Conservation (phyloP, 1,284 basidiomycete species). For the Papiliotrema fonsecae region DNA sequence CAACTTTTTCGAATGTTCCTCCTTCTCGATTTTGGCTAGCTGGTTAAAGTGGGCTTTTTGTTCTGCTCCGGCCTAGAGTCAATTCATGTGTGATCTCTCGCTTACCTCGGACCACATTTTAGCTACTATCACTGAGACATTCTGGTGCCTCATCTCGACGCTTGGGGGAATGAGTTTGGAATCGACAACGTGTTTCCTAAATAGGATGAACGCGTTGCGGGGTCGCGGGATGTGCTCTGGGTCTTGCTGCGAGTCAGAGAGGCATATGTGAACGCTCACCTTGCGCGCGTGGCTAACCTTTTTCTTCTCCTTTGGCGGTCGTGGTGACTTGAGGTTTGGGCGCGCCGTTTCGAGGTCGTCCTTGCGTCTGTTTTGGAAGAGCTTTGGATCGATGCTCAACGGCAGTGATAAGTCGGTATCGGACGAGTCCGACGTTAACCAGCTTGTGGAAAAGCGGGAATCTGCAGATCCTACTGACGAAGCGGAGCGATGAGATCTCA, state of each 20-base stretch:
- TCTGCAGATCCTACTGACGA: conserved; percentile 15
- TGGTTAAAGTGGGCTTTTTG: conserved; percentile 60
- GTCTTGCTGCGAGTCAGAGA: conserved; percentile 39
- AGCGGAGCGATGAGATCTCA: conserved; percentile 17
- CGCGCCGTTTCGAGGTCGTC: background rate
- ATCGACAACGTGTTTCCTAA: conserved; percentile 80
- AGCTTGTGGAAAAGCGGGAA: too few relatives aligned
- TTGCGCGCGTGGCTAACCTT: conserved; percentile 40
- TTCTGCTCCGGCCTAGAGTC: conserved; percentile 23
- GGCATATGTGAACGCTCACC: conserved; percentile 15
- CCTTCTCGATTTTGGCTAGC: conserved; percentile 66
- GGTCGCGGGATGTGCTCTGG: conserved; percentile 79
- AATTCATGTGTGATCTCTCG: background rate
- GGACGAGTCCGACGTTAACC: background rate
- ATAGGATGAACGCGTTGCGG: conserved; percentile 92
- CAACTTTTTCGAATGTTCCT: conserved; percentile 65
- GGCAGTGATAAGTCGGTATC: background rate
- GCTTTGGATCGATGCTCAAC: conserved; percentile 25
- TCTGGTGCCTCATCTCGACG: conserved; percentile 77
- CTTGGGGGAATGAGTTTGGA: conserved; percentile 69
- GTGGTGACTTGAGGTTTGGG: conserved; percentile 1
- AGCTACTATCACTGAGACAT: conserved; percentile 46
- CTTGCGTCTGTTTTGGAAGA: conserved; percentile 14
- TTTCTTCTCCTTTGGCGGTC: conserved; percentile 14
- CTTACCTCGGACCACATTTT: conserved; percentile 45